These are phyloP conservation scores for Wallacemonas sp. DNA, from an alignment of 208 protist genomes.

Conservation along the genomic window DNA sequence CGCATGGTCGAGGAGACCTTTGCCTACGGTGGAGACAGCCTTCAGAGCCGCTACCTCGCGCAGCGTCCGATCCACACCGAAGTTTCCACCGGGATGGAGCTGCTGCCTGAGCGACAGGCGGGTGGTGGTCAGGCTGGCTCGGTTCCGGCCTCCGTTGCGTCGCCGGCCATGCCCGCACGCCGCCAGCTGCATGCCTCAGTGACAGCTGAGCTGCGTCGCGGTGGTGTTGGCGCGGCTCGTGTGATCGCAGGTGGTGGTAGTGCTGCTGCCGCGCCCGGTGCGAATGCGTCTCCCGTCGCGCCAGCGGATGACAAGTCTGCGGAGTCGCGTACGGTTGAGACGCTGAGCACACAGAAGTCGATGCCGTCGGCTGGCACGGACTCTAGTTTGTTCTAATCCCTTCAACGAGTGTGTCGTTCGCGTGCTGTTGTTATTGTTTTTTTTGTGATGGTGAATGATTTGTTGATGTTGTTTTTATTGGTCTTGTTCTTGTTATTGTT, in stretches of 20 bases:
- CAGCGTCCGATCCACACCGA: slow-evolving; percentile 76
- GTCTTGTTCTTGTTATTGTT: not conserved
- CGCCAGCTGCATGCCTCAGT: slow-evolving; percentile 9
- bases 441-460: not conserved
- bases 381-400: slow-evolving; percentile 7
- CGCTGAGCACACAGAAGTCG: slow-evolving; percentile 1
- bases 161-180: not conserved
- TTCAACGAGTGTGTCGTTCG: not conserved
- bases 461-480: not conserved
- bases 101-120: slow-evolving; percentile 14
- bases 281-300: not conserved
- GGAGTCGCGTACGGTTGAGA: not conserved
- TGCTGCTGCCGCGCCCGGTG: not conserved
- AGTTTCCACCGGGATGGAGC: slow-evolving; percentile 38
- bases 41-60: slow-evolving; percentile 69
- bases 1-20: slow-evolving; percentile 85
- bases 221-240: no score
- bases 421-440: not conserved
- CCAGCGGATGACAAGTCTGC: no score
- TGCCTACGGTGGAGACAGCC: slow-evolving; percentile 56
- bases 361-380: not conserved
- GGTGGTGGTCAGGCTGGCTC: not conserved
- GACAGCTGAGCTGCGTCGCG: slow-evolving; percentile 11
- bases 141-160: not conserved
- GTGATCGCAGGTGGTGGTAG: no score